Evolutionary conservation across 176 grass and related monocot species (phyloP).

Genomic region (Thinopyrum elongatum): DNA sequence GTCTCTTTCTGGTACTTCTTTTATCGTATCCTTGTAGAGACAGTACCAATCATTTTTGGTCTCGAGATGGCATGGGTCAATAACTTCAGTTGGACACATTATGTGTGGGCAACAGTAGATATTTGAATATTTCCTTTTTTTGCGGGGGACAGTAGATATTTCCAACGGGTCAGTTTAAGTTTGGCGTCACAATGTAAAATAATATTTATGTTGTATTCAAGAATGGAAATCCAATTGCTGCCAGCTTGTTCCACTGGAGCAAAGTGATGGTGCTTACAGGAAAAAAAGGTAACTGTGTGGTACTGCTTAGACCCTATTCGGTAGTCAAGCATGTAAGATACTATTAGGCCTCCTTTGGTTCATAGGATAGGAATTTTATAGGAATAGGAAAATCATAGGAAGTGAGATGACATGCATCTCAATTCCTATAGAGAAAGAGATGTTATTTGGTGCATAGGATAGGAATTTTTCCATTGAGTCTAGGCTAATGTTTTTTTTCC

Average conservation of each 20-base stretch:
- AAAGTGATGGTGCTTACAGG: background rate
- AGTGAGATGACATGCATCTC: too few species aligned
- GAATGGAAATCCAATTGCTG: background rate
- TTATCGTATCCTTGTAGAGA: background rate
- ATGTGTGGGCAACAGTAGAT: background rate
- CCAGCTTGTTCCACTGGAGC: background rate
- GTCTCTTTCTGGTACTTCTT: background rate
- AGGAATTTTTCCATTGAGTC: too few species aligned
- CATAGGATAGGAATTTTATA: too few species aligned
- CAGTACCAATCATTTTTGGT: background rate
- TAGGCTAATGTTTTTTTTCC: too few species aligned
- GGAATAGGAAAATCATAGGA: too few species aligned
- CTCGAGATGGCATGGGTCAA: background rate
- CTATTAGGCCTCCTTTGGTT: too few species aligned
- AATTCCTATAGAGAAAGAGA: too few species aligned
- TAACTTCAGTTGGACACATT: background rate
- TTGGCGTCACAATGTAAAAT: background rate
- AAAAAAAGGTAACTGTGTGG: background rate
- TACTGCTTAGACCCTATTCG: background rate
- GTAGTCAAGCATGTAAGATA: background rate
- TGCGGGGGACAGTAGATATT: background rate
- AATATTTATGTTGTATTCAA: background rate
- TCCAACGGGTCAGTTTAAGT: background rate
- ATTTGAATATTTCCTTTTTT: background rate
- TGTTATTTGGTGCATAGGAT: too few species aligned